Conservation (phyloP, 1,284 basidiomycete genomes). For the Singerocomus rubriflavus region DNA sequence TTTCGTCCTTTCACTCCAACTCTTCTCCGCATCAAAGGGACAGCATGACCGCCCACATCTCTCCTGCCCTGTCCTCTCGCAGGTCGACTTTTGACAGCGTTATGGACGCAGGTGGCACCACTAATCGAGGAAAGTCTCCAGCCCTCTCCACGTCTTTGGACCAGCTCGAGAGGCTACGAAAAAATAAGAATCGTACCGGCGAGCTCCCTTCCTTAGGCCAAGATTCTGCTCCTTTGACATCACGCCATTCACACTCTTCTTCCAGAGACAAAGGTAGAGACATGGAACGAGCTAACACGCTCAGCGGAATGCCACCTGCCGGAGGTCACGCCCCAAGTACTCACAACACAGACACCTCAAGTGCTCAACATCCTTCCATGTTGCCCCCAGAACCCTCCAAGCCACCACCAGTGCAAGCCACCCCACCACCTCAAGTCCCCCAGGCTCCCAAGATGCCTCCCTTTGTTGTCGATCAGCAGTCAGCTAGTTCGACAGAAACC, state of each 20-base stretch:
- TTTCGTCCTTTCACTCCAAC: not conserved
- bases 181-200: not conserved
- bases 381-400: constrained; percentile 20
- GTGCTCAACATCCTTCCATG: not conserved
- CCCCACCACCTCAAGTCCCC: constrained; percentile 15
- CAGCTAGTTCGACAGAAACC: not conserved
- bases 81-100: constrained; percentile 15
- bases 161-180: constrained; percentile 20
- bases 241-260: constrained; percentile 15
- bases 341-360: not conserved
- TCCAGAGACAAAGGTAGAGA: constrained; percentile 15
- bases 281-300: not conserved
- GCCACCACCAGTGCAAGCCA: constrained; percentile 19
- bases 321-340: not conserved
- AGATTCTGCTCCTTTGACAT: constrained; percentile 1
- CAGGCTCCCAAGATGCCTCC: constrained; percentile 19
- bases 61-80: constrained; percentile 15
- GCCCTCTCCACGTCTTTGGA: constrained; percentile 27
- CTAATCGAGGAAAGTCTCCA: constrained; percentile 24
- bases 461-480: constrained; percentile 16
- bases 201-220: constrained; percentile 6
- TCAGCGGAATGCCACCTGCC: constrained; percentile 5
- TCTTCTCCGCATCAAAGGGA: constrained; percentile 21
- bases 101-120: constrained; percentile 5
- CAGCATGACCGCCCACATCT: constrained; percentile 13